Evolutionary conservation across 2,329 filamentous ascomycete species (phyloP), one percentile per base, ranked within the genome.

Genomic region (Alternaria sp.): DNA sequence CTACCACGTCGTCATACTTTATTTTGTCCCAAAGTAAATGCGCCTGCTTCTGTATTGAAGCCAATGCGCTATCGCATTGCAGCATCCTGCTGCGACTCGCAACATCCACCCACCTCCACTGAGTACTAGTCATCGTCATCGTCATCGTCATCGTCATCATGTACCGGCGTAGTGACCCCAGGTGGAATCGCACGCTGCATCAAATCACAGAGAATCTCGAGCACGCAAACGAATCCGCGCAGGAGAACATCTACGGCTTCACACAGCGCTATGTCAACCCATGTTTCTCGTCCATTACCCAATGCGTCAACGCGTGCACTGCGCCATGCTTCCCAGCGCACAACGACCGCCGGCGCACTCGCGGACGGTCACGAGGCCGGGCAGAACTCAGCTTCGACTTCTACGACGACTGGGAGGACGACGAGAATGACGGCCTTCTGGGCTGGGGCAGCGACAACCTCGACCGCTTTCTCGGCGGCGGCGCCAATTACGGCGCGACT

Each of bases 381-480:
- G 90, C 93, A 28, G 93, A 97, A 78, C 86, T 90, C 70, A 93
- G 87, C 71, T 98, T 98, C 75, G 94, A 97, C 77, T 98, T 98
- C 76, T 98, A 98, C 80, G 94, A 97, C 78, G 94, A 97, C 78
- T 98, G 94, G 94, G 92, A 97, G 61, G 84, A 87, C 54, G 85
- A 87, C 29, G 84, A 85, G 50, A 82, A 81, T 33, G 84, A 87
- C 37, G 85, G 88, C 0, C 77, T 94, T 46, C 80, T 93, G 51
- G 89, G 87, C 44, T 96, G 92, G 91, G 88, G 89, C 37, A 79
- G 85, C 67, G 93, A 96, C 70, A 93, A 96, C 73, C 88, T 96
- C 80, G 94, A 97, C 74, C 84, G 92, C 51, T 79, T 97, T 62
- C 80, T 97, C 50, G 91, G 89, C 10, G 89, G 90, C 5, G 89